phyloP scores from a whole-genome alignment of 1,284 basidiomycete species.

The Wallemia ichthyophaga region DNA sequence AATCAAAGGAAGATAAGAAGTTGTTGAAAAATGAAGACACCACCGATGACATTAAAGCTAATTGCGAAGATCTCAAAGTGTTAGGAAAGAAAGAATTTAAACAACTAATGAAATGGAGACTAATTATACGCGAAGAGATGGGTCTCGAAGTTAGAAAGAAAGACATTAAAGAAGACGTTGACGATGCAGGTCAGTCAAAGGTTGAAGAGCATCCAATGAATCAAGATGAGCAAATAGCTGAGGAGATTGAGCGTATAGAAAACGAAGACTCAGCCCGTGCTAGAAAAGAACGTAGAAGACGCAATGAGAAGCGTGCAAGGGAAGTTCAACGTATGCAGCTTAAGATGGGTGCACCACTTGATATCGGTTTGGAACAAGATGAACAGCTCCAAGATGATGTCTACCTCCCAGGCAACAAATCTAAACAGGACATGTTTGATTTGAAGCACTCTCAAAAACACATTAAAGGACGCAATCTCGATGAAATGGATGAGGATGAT shows the following conservation, averaged over 20 bases:
- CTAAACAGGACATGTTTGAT: slow-evolving; percentile 58
- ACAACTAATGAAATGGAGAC: slow-evolving; percentile 64
- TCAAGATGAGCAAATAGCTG: slow-evolving; percentile 59
- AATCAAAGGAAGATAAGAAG: slow-evolving; percentile 54
- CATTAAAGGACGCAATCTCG: slow-evolving; percentile 18
- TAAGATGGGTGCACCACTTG: slow-evolving; percentile 83
- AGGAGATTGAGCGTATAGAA: slow-evolving; percentile 65
- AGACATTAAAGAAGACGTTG: slow-evolving; percentile 30
- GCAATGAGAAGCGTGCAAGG: slow-evolving; percentile 63
- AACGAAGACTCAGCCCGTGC: slow-evolving; percentile 38
- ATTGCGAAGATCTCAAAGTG: slow-evolving; percentile 78
- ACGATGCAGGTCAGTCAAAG: slow-evolving; percentile 31
- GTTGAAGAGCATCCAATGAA: slow-evolving; percentile 48
- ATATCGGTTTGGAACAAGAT: slow-evolving; percentile 67
- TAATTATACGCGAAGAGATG: slow-evolving; percentile 53
- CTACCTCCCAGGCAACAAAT: not conserved
- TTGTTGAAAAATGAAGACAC: slow-evolving; percentile 45
- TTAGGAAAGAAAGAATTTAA: slow-evolving; percentile 96
- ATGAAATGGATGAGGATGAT: slow-evolving; percentile 17
- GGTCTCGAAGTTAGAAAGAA: slow-evolving; percentile 53
- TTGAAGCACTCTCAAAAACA: slow-evolving; percentile 31
- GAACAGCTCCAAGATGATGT: slow-evolving; percentile 29
- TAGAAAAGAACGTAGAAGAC: slow-evolving; percentile 54
- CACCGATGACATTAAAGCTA: slow-evolving; percentile 45
- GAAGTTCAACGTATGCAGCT: slow-evolving; percentile 87